Evolutionary conservation across 1,284 basidiomycete genomes (phyloP).

Genomic region (Cutaneotrichosporon daszewskae): DNA sequence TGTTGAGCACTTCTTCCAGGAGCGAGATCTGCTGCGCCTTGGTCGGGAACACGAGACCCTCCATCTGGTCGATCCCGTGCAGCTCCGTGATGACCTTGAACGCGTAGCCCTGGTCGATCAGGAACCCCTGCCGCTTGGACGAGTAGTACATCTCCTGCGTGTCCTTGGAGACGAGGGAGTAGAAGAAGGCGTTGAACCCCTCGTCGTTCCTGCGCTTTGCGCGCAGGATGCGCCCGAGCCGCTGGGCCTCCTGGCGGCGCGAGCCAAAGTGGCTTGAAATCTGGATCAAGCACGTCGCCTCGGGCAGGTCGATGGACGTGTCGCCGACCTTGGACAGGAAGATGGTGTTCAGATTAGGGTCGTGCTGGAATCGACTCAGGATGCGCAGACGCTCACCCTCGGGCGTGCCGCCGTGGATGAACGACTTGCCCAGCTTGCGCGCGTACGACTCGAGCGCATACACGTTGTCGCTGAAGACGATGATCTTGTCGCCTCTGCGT

Average conservation of each 20-base stretch:
- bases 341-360: slow-evolving; percentile 93
- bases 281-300: slow-evolving; percentile 98
- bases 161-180: slow-evolving; percentile 96
- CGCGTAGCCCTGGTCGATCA: slow-evolving; percentile 65
- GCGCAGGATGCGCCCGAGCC: slow-evolving; percentile 88
- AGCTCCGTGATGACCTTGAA: slow-evolving; percentile 93
- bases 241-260: slow-evolving; percentile 93
- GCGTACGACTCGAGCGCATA: slow-evolving; percentile 96
- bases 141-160: slow-evolving; percentile 99
- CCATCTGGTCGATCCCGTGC: slow-evolving; percentile 79
- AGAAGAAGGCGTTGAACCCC: slow-evolving; percentile 99
- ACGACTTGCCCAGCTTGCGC: slow-evolving; percentile 85
- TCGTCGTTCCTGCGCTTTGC: slow-evolving; percentile 98
- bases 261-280: slow-evolving; percentile 99
- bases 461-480: slow-evolving; percentile 98
- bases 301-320: slow-evolving; percentile 97
- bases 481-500: slow-evolving; percentile 97
- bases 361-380: slow-evolving; percentile 91
- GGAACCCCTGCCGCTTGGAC: slow-evolving; percentile 96
- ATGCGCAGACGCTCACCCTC: slow-evolving; percentile 95
- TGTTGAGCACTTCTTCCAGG: slow-evolving; percentile 82
- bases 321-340: slow-evolving; percentile 99
- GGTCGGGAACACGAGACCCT: slow-evolving; percentile 85
- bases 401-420: slow-evolving; percentile 94
- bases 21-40: slow-evolving; percentile 92